Conservation (phyloP, 257 asterid genomes). For the Plectranthus barbatus region DNA sequence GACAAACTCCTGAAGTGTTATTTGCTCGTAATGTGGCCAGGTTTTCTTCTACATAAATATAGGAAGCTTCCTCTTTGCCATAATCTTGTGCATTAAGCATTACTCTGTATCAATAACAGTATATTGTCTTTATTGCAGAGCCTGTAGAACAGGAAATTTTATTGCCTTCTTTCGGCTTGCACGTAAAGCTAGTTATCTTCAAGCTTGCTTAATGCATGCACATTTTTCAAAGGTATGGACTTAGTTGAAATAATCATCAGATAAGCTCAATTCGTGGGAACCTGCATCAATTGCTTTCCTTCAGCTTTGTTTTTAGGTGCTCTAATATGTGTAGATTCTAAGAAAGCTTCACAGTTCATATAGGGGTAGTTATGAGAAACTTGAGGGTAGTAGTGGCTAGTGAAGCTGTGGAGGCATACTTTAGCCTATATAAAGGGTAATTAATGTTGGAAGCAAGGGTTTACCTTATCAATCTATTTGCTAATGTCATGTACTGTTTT, state of each 20-base stretch:
- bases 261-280: slow-evolving; percentile 2
- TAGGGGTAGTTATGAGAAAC: not conserved
- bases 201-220: slow-evolving; percentile 97
- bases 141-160: slow-evolving; percentile 90
- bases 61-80: not conserved
- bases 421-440: not conserved
- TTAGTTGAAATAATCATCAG: slow-evolving; percentile 5
- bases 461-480: not conserved
- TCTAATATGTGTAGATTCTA: not conserved
- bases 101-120: slow-evolving; percentile 6
- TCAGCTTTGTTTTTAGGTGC: not conserved
- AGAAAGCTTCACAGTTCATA: not conserved
- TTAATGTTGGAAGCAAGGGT: not conserved
- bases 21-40: slow-evolving; percentile 98
- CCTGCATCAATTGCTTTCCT: not conserved
- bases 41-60: slow-evolving; percentile 30
- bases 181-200: slow-evolving; percentile 82
- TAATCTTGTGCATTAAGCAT: not conserved
- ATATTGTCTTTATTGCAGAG: slow-evolving; percentile 45
- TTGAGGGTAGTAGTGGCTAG: not conserved
- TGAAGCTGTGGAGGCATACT: not conserved
- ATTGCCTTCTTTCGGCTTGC: slow-evolving; percentile 97
- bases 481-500: not conserved
- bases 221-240: slow-evolving; percentile 90
- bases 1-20: slow-evolving; percentile 80